Conservation (phyloP, 2,329 filamentous ascomycete genomes). For the Epichloe bromicola region DNA sequence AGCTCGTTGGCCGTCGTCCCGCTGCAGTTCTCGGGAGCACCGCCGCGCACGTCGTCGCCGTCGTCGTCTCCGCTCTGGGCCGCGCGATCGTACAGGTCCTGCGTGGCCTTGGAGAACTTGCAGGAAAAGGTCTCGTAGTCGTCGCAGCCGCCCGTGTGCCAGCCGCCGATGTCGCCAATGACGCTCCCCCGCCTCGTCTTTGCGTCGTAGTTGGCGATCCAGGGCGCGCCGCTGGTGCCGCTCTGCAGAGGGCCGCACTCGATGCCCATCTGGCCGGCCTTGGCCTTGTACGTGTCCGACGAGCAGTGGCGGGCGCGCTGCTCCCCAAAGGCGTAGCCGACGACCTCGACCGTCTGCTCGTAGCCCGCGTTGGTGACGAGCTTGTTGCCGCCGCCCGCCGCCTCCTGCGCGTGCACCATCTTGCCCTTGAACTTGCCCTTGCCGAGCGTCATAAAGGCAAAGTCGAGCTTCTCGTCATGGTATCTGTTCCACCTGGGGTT, state of each 20-base stretch:
- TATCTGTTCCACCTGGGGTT: conserved; percentile 2
- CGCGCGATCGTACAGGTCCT: conserved; percentile 1
- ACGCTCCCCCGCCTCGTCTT: conserved; percentile 1
- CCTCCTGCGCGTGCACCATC: conserved; percentile 6
- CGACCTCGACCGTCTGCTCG: conserved; percentile 3
- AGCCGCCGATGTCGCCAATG: conserved; percentile 7
- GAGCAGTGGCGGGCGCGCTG: conserved; percentile 7
- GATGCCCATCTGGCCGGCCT: conserved; percentile 7
- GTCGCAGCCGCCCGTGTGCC: conserved; percentile 8
- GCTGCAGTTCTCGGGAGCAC: conserved; percentile 4
- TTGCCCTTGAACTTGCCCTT: conserved; percentile 5
- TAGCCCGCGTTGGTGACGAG: conserved; percentile 5
- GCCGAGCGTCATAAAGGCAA: conserved; percentile 7
- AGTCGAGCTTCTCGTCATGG: conserved; percentile 5
- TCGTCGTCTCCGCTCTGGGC: not conserved
- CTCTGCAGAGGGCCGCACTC: conserved; percentile 5
- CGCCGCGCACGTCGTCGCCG: conserved; percentile 1
- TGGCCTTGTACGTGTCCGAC: conserved; percentile 3
- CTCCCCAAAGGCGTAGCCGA: conserved; percentile 6
- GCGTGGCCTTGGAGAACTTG: conserved; percentile 3
- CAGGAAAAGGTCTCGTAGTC: conserved; percentile 6
- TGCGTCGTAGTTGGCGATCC: conserved; percentile 6
- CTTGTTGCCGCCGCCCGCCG: conserved; percentile 6
- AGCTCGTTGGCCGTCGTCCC: not conserved
- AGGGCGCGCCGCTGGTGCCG: conserved; percentile 7